These are phyloP conservation scores for Pholiota conissans DNA, from an alignment of 768 basidiomycete genomes.

Conservation along the genomic window DNA sequence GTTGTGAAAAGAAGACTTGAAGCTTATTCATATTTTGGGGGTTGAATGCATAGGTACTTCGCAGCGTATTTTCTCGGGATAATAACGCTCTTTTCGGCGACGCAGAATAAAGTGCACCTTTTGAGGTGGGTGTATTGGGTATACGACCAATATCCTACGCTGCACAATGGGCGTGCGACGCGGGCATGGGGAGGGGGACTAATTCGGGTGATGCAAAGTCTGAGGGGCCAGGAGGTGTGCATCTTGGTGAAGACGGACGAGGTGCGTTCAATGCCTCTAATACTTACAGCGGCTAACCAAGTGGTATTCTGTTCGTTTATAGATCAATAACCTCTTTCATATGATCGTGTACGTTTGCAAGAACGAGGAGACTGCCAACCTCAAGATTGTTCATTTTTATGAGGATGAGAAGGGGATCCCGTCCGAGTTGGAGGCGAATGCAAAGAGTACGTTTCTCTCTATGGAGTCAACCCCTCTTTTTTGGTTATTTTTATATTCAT, in stretches of 20 bases:
- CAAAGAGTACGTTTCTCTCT: constrained; percentile 49
- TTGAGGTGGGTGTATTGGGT: constrained; percentile 59
- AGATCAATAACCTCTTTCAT: constrained; percentile 69
- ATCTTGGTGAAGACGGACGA: constrained; percentile 66
- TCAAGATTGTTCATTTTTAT: constrained; percentile 71
- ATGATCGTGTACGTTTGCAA: constrained; percentile 65
- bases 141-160: constrained; percentile 56
- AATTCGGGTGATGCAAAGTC: constrained; percentile 40
- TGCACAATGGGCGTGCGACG: constrained; percentile 42
- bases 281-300: background rate
- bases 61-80: constrained; percentile 59
- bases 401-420: constrained; percentile 54
- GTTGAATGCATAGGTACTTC: constrained; percentile 47
- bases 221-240: constrained; percentile 57
- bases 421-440: constrained; percentile 72
- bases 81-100: constrained; percentile 43
- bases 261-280: constrained; percentile 41
- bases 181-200: constrained; percentile 42
- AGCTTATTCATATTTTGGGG: too few species aligned
- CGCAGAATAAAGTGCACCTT: constrained; percentile 54
- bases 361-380: constrained; percentile 69
- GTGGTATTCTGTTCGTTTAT: background rate
- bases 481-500: background rate
- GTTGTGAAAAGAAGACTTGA: too few species aligned
- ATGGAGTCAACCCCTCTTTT: too few species aligned